Percentiles rank a stretch among this genome's conserved stretches.
Conservation (phyloP, 768 basidiomycete species). For the Fomitopsis pulvina region DNA sequence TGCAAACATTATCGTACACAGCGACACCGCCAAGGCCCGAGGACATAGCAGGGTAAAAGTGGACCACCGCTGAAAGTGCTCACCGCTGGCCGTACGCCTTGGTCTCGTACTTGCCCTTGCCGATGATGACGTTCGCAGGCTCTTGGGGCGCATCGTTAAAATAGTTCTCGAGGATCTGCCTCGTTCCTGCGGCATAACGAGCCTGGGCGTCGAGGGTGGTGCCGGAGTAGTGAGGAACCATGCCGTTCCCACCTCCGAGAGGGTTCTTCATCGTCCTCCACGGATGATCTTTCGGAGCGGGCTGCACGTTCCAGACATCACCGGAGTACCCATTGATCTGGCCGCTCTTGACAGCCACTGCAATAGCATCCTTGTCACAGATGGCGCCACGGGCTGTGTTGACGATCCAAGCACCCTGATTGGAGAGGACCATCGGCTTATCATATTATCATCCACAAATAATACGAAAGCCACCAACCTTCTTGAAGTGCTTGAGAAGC, state of each 20-base stretch:
- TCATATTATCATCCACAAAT: neutral
- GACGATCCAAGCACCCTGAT: constrained; percentile 82
- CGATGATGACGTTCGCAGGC: constrained; percentile 76
- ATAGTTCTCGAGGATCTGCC: constrained; percentile 69
- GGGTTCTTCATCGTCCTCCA: constrained; percentile 83
- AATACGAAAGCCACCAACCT: constrained; percentile 21
- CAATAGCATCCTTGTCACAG: constrained; percentile 78
- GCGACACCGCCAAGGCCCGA: neutral
- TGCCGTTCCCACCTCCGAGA: constrained; percentile 81
- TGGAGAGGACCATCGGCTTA: no score
- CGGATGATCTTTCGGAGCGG: constrained; percentile 78
- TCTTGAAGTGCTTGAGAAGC: constrained; percentile 83
- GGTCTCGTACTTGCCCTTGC: constrained; percentile 35
- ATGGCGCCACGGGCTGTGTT: constrained; percentile 94
- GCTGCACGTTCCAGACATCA: constrained; percentile 86
- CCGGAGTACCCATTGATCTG: constrained; percentile 52
- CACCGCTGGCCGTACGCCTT: constrained; percentile 31
- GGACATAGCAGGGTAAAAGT: neutral
- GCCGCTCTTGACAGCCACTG: constrained; percentile 67
- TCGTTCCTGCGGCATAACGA: constrained; percentile 73
- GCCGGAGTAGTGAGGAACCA: constrained; percentile 85
- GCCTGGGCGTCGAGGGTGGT: constrained; percentile 87
- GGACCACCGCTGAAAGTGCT: neutral
- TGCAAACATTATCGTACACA: neutral
- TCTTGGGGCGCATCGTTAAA: constrained; percentile 58